These are phyloP conservation scores for Dryas drummondii DNA, from an alignment of 306 rosid genomes.

Conservation along the genomic window DNA sequence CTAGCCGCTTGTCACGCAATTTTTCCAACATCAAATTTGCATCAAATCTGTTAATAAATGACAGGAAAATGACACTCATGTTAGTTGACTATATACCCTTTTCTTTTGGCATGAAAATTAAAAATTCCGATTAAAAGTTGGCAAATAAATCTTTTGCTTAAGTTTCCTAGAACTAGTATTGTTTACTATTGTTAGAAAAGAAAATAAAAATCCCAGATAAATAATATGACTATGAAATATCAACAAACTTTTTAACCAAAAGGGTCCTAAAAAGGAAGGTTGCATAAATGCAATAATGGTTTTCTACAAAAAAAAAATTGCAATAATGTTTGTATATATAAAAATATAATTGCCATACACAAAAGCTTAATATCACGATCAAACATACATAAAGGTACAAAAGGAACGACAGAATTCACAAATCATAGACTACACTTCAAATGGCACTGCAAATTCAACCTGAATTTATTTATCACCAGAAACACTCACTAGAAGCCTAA, in stretches of 20 bases:
- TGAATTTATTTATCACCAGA: conserved; percentile 5
- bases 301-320: too few relatives aligned
- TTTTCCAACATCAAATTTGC: conserved; percentile 73
- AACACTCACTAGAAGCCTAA: not conserved
- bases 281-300: not conserved
- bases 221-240: not conserved
- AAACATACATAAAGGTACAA: conserved; percentile 11
- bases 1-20: conserved; percentile 59
- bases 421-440: not conserved
- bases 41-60: conserved; percentile 52
- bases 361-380: not conserved
- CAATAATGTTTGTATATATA: too few relatives aligned
- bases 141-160: not conserved
- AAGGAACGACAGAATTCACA: conserved; percentile 17
- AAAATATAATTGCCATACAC: not conserved
- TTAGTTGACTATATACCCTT: not conserved
- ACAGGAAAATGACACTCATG: not conserved
- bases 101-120: not conserved
- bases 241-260: not conserved
- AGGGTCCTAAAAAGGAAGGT: not conserved
- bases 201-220: not conserved
- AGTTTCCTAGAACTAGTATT: not conserved
- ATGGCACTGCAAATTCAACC: conserved; percentile 15
- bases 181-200: not conserved
- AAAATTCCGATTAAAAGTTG: not conserved